Evolutionary conservation across 1,284 basidiomycete genomes (phyloP).

Genomic region (Leccinum angustisporum): DNA sequence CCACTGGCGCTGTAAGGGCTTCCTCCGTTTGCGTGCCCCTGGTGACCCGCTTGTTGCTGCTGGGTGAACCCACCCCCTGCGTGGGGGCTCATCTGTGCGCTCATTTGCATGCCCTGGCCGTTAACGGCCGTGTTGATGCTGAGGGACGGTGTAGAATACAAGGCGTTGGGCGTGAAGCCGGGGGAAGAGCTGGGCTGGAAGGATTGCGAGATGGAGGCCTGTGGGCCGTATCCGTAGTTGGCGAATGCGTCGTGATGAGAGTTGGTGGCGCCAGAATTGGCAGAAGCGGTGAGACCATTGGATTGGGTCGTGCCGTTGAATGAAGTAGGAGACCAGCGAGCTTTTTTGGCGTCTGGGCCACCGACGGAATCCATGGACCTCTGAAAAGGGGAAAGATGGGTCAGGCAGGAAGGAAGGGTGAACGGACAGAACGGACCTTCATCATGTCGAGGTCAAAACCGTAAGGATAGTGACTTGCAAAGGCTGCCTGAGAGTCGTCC

Average conservation of each 20-base stretch:
- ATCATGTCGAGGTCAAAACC: conserved; percentile 82
- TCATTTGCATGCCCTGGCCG: conserved; percentile 44
- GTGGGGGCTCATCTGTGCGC: conserved; percentile 64
- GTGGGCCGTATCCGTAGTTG: conserved; percentile 81
- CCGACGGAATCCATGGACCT: conserved; percentile 77
- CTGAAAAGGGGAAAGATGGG: conserved; percentile 36
- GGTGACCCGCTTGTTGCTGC: conserved; percentile 43
- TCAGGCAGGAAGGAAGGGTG: background rate
- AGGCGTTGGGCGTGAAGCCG: conserved; percentile 43
- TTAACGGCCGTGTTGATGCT: conserved; percentile 63
- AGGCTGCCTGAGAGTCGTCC: conserved; percentile 73
- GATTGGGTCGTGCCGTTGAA: conserved; percentile 43
- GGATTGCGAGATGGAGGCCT: conserved; percentile 59
- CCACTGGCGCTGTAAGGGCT: conserved; percentile 49
- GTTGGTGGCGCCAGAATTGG: conserved; percentile 37
- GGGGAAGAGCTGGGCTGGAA: conserved; percentile 46
- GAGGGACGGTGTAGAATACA: conserved; percentile 72
- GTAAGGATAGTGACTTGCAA: conserved; percentile 68
- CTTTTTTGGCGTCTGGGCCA: conserved; percentile 83
- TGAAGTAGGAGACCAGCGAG: conserved; percentile 78
- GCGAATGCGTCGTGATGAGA: conserved; percentile 68
- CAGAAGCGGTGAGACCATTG: conserved; percentile 30
- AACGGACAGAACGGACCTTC: conserved; percentile 54
- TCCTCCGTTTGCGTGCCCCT: conserved; percentile 39
- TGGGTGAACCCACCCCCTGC: conserved; percentile 48